phyloP scores from a whole-genome alignment of 179 eudicot genomes.

The Gypsophila paniculata region DNA sequence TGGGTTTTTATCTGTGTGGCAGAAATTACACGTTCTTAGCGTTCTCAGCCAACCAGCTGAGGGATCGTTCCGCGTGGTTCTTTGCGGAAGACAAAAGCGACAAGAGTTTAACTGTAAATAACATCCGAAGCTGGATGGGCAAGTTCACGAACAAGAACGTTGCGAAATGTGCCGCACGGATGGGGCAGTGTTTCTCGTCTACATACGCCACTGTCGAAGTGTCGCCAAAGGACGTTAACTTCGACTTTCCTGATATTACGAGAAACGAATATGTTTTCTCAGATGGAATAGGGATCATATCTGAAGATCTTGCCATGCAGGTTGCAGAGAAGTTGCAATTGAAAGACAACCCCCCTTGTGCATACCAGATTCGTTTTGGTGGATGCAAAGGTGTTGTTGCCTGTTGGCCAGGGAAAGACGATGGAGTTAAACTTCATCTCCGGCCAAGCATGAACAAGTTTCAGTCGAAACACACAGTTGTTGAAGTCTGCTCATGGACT shows the following conservation, averaged over 20 bases:
- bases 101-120: constrained; percentile 22
- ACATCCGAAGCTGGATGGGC: constrained; percentile 75
- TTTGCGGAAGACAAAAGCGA: constrained; percentile 62
- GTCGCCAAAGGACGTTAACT: constrained; percentile 38
- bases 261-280: constrained; percentile 71
- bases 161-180: constrained; percentile 94
- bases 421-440: constrained; percentile 45
- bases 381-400: constrained; percentile 94
- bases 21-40: constrained; percentile 73
- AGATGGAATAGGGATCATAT: constrained; percentile 82
- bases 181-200: constrained; percentile 92
- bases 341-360: constrained; percentile 56
- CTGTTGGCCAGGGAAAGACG: constrained; percentile 58
- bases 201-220: constrained; percentile 87
- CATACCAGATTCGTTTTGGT: constrained; percentile 80
- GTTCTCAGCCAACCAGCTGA: constrained; percentile 76
- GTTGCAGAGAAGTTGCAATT: constrained; percentile 68
- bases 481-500: constrained; percentile 89
- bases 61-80: constrained; percentile 95
- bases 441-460: constrained; percentile 81
- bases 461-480: constrained; percentile 51
- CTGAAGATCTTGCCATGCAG: constrained; percentile 67
- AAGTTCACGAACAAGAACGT: constrained; percentile 46
- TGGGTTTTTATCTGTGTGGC: constrained; percentile 71
- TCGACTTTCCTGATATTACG: constrained; percentile 43